phyloP scores from a whole-genome alignment of 2,329 filamentous ascomycete genomes.

The Neopestalotiopsis sp. region DNA sequence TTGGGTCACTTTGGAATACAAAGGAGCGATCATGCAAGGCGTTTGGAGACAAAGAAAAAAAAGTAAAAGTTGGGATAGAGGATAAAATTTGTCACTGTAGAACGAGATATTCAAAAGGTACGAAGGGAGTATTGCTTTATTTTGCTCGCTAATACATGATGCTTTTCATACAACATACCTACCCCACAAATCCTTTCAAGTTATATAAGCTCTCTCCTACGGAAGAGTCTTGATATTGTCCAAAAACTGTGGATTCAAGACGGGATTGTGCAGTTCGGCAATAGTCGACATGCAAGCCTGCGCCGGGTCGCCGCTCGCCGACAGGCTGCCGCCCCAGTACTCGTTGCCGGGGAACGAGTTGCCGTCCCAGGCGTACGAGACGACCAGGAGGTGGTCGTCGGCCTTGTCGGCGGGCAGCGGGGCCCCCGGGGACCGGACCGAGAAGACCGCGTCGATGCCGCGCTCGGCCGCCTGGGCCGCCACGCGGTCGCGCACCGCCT shows the following conservation, averaged over 20 bases:
- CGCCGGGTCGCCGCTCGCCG: conserved; percentile 35
- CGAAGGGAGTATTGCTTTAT: not conserved
- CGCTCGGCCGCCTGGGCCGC: not conserved
- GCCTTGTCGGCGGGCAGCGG: conserved; percentile 24
- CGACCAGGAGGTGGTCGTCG: conserved; percentile 30
- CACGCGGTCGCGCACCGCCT: not conserved
- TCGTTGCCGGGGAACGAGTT: conserved; percentile 40
- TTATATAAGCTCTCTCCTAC: not conserved
- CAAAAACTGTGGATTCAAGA: conserved; percentile 33
- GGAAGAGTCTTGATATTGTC: conserved; percentile 27
- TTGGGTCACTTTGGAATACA: not conserved
- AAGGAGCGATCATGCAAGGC: not conserved
- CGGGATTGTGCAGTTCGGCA: conserved; percentile 37
- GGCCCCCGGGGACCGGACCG: conserved; percentile 30
- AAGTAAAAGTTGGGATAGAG: not conserved
- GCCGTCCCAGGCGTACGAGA: conserved; percentile 39
- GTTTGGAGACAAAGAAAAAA: not conserved
- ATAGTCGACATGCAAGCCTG: conserved; percentile 40
- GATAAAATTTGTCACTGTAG: conserved; percentile 1
- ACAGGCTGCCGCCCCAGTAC: conserved; percentile 32
- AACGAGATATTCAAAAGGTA: not conserved
- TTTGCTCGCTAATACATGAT: not conserved
- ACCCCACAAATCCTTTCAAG: not conserved
- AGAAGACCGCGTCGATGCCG: conserved; percentile 28
- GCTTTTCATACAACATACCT: not conserved